Evolutionary conservation across 169 alveolate genomes (phyloP).

Genomic region (Plasmodium berghei): DNA sequence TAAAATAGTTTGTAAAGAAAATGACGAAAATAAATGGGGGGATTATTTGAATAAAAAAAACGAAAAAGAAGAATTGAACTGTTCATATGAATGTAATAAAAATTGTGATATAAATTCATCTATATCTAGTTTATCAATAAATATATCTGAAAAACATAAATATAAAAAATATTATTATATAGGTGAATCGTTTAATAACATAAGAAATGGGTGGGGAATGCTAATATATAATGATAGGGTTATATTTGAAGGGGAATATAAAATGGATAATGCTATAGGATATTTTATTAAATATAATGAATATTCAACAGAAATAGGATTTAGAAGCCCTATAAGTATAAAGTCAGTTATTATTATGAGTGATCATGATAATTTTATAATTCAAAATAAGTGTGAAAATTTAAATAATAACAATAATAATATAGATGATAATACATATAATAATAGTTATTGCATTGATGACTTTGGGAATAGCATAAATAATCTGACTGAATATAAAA

Average conservation of each 20-base stretch:
- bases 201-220: slow-evolving; percentile 83
- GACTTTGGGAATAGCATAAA: too few relatives aligned
- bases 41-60: not conserved
- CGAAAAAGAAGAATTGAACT: not conserved
- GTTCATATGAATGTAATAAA: slow-evolving; percentile 20
- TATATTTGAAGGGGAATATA: slow-evolving; percentile 81
- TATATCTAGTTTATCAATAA: slow-evolving; percentile 30
- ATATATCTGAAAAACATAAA: slow-evolving; percentile 26
- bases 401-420: slow-evolving; percentile 6
- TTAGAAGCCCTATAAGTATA: slow-evolving; percentile 65
- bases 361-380: slow-evolving; percentile 66
- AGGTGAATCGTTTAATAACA: slow-evolving; percentile 79
- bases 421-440: too few relatives aligned
- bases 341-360: slow-evolving; percentile 73
- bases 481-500: not conserved
- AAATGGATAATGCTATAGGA: slow-evolving; percentile 78
- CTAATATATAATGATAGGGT: slow-evolving; percentile 76
- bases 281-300: slow-evolving; percentile 75
- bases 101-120: slow-evolving; percentile 19
- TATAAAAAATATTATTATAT: slow-evolving; percentile 69
- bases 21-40: not conserved
- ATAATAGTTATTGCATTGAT: not conserved
- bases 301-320: slow-evolving; percentile 78
- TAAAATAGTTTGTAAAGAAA: not conserved
- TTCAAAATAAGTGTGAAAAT: slow-evolving; percentile 49